Conservation (phyloP, 495 filamentous ascomycete species). For the Penicillium maclennaniae region DNA sequence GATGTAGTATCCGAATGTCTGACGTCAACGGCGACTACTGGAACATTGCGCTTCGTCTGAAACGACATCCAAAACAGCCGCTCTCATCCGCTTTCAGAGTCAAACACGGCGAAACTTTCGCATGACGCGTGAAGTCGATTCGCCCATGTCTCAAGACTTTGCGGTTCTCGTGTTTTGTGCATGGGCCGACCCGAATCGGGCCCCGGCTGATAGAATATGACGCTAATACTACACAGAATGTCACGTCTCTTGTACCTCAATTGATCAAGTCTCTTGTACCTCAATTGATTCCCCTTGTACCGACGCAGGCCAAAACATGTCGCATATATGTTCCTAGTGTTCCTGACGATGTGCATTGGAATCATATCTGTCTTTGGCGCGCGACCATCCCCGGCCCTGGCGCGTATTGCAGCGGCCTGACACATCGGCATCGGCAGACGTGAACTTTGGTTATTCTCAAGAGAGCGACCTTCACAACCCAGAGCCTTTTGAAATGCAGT, state of each 20-base stretch:
- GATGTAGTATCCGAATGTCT: slow-evolving; percentile 11
- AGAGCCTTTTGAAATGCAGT: neutral
- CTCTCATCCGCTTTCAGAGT: slow-evolving; percentile 5
- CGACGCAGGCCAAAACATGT: neutral
- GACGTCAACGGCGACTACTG: slow-evolving; percentile 38
- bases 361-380: neutral
- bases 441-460: neutral
- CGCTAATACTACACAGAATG: neutral
- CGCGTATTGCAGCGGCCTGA: neutral
- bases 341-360: neutral
- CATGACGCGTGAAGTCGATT: neutral
- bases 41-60: slow-evolving; percentile 19
- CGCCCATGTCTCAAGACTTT: neutral
- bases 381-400: neutral
- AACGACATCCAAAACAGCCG: slow-evolving; percentile 19
- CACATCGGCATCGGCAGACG: neutral
- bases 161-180: neutral
- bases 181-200: neutral
- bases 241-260: slow-evolving; percentile 4
- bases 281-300: neutral
- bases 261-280: slow-evolving; percentile 2
- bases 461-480: neutral
- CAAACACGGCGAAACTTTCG: slow-evolving; percentile 1
- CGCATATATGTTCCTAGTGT: neutral
- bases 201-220: slow-evolving; percentile 3